Evolutionary conservation across 495 filamentous ascomycete species (phyloP).

Genomic region (Talaromyces adpressus): DNA sequence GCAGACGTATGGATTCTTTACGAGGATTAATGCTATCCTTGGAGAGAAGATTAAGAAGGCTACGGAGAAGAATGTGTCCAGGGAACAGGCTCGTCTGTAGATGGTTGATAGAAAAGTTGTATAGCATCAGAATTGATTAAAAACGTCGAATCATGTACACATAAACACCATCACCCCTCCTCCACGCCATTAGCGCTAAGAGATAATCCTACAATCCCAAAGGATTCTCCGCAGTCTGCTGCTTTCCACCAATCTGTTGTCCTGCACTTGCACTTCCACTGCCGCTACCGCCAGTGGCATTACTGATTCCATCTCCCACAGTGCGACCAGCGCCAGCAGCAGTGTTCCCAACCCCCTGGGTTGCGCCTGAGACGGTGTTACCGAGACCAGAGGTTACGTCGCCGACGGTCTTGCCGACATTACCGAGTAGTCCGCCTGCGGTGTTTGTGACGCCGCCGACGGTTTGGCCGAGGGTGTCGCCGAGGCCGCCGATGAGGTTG

Average conservation of each 20-base stretch:
- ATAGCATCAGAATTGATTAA: conserved; percentile 3
- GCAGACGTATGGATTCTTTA: conserved; percentile 49
- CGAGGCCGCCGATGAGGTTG: conserved; percentile 24
- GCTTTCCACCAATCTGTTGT: conserved; percentile 3
- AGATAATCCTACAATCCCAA: conserved; percentile 6
- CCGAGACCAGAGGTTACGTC: conserved; percentile 25
- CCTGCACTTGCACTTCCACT: not conserved
- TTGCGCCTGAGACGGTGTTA: conserved; percentile 24
- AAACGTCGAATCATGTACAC: not conserved
- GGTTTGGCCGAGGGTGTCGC: conserved; percentile 30
- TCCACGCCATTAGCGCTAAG: not conserved
- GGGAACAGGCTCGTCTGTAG: not conserved
- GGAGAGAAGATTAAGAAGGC: conserved; percentile 36
- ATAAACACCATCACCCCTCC: not conserved
- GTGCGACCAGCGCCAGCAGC: conserved; percentile 19
- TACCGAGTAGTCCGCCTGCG: conserved; percentile 23
- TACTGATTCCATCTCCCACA: not conserved
- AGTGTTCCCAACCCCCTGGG: conserved; percentile 27
- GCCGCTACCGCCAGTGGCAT: not conserved
- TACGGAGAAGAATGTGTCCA: conserved; percentile 29
- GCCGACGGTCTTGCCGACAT: conserved; percentile 29
- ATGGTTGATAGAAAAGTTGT: not conserved
- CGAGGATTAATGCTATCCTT: conserved; percentile 33
- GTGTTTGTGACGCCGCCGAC: conserved; percentile 30
- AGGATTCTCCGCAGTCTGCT: conserved; percentile 13